phyloP scores from a whole-genome alignment of 73 alveolate genomes.

The Paramecium sexaurelia region DNA sequence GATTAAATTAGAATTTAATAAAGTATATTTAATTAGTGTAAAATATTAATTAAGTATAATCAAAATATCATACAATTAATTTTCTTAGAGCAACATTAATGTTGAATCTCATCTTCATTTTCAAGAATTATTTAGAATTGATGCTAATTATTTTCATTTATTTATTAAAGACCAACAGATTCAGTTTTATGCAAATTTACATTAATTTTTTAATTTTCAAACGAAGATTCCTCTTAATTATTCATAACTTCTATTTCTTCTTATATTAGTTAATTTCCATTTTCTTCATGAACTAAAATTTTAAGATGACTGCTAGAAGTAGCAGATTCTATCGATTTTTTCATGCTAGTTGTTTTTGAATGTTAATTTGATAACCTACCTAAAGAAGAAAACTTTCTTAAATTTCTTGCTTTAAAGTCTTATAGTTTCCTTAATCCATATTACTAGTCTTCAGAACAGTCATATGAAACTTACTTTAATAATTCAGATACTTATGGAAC shows the following conservation, averaged over 20 bases:
- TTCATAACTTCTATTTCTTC: slow-evolving; percentile 6
- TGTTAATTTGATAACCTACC: background rate
- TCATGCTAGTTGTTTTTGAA: background rate
- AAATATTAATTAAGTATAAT: background rate
- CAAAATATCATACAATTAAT: background rate
- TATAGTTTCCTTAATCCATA: background rate
- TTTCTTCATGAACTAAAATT: slow-evolving; percentile 11
- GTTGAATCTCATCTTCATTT: background rate
- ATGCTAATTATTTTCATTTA: background rate
- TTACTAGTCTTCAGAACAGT: background rate
- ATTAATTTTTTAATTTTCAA: background rate
- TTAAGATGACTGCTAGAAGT: slow-evolving; percentile 19
- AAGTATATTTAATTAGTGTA: too few relatives aligned
- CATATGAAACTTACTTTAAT: background rate
- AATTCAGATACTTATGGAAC: background rate
- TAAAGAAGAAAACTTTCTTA: background rate
- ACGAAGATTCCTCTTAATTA: background rate
- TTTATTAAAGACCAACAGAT: background rate
- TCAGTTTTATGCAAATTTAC: background rate
- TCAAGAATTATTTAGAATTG: background rate
- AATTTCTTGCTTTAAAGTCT: background rate
- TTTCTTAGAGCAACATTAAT: background rate
- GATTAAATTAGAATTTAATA: background rate
- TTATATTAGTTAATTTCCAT: slow-evolving; percentile 11
- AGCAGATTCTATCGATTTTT: background rate